Base-by-base conservation (phyloP, 768 basidiomycete genomes). In the Pisolithus microcarpus region DNA sequence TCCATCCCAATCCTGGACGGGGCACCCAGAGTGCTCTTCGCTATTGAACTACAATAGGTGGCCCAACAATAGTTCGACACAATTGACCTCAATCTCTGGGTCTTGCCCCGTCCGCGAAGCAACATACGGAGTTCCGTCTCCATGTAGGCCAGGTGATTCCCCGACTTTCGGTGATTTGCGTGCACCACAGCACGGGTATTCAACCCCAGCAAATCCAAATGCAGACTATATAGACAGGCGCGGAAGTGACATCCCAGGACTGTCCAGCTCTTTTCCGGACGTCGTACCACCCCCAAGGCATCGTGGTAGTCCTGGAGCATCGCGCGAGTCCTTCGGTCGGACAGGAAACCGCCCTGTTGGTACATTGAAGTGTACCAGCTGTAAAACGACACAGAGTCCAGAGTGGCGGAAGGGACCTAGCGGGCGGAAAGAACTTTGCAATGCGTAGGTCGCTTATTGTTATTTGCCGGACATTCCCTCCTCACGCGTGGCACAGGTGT, bases 351-450 rank as follows among this genome's bases (percentile, higher is more conserved):
- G 89, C 19, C 89, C 90, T 0, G 74, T 75, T 48, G 90, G 90
- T 0, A 73, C 92, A 16, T 64, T 77, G 52, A 78, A 78, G 58
- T 93, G 90, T 66, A 78, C 81, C 19, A 88, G 85, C 63, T 93
- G 91, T 69, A 86, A 83, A 67, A 83, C 76, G 10, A 89, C 84
- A 7, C 76, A 78, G 7, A 91, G 89, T 61, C 91, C 91, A 0
- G 91, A 93, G 66, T 93, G 91, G 91, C 74, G 91, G 63, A 93
- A 93, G 67, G 91, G 91, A 18, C 88, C 89, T 48, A 89, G 80
- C 60, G 91, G 91, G 24, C 86, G 87, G 67, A 93, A 93, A 69
- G 89, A 93, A 65, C 75, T 93, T 24, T 93, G 91, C 66, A 93
- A 93, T 72, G 91, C 91, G 85, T 91, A 70, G 74, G 87, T 78